Evolutionary conservation across 2,329 filamentous ascomycete species (phyloP).

Genomic region (Fusarium palustre): DNA sequence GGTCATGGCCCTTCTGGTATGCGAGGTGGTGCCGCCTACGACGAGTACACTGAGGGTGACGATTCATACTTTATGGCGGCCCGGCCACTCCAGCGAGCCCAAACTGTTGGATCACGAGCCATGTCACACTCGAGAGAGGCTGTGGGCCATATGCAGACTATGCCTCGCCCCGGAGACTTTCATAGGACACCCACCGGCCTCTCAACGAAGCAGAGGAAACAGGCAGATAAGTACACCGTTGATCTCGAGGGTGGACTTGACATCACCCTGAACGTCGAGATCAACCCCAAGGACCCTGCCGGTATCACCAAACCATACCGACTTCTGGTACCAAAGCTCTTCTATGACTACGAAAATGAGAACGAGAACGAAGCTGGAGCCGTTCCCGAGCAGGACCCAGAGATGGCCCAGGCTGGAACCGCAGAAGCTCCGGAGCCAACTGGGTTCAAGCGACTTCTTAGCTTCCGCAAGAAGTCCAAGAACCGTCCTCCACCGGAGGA

Average conservation of each 20-base stretch:
- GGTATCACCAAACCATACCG: slow-evolving; percentile 91
- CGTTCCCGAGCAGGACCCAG: slow-evolving; percentile 45
- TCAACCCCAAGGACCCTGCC: slow-evolving; percentile 84
- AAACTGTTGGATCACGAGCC: slow-evolving; percentile 49
- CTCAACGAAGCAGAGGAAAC: slow-evolving; percentile 69
- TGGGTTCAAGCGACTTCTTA: slow-evolving; percentile 60
- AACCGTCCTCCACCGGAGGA: slow-evolving; percentile 39
- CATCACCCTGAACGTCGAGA: slow-evolving; percentile 88
- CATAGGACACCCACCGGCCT: slow-evolving; percentile 78
- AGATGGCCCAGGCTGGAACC: slow-evolving; percentile 19
- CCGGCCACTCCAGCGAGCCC: slow-evolving; percentile 47
- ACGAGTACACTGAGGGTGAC: slow-evolving; percentile 67
- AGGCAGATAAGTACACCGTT: slow-evolving; percentile 68
- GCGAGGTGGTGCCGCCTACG: slow-evolving; percentile 57
- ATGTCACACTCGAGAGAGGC: slow-evolving; percentile 45
- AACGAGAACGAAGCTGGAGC: slow-evolving; percentile 58
- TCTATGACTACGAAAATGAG: slow-evolving; percentile 65
- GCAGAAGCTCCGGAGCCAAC: slow-evolving; percentile 47
- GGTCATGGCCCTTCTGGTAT: slow-evolving; percentile 50
- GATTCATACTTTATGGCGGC: slow-evolving; percentile 68
- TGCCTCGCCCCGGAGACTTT: slow-evolving; percentile 59
- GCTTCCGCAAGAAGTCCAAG: slow-evolving; percentile 55
- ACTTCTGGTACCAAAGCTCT: slow-evolving; percentile 83
- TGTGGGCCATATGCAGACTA: slow-evolving; percentile 41
- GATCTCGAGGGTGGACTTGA: slow-evolving; percentile 87